These are phyloP conservation scores for Aquanectria penicillioides DNA, from an alignment of 2,329 filamentous ascomycete species.

Conservation along the genomic window DNA sequence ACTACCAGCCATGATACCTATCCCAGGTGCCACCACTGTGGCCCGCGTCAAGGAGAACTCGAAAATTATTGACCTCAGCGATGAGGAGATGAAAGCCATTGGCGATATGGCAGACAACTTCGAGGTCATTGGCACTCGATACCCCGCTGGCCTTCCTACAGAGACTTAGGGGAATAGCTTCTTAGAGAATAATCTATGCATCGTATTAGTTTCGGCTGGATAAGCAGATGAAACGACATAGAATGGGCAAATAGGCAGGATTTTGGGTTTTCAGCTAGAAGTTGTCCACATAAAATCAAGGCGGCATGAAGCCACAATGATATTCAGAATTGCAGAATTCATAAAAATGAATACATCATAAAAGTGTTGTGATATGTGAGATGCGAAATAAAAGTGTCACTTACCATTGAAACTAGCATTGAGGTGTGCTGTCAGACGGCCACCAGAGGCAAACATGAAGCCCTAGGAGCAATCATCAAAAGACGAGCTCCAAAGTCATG, in stretches of 20 bases:
- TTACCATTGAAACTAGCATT: conserved; percentile 24
- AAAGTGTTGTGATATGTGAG: conserved; percentile 9
- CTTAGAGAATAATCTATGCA: too few relatives aligned
- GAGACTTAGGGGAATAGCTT: conserved; percentile 50
- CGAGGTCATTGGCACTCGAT: conserved; percentile 59
- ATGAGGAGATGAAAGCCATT: conserved; percentile 61
- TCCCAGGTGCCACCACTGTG: conserved; percentile 69
- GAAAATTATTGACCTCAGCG: conserved; percentile 57
- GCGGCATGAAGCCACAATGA: conserved; percentile 28
- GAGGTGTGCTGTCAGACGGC: too few relatives aligned
- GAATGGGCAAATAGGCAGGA: too few relatives aligned
- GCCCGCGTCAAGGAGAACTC: conserved; percentile 71
- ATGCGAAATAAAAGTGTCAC: conserved; percentile 5
- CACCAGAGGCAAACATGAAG: too few relatives aligned
- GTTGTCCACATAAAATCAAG: conserved; percentile 45
- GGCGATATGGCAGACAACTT: conserved; percentile 59
- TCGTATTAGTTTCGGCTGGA: too few relatives aligned
- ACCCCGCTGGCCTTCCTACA: conserved; percentile 49
- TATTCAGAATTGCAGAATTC: conserved; percentile 63
- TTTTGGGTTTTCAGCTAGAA: conserved; percentile 38
- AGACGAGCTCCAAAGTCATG: too few relatives aligned
- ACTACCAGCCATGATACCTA: conserved; percentile 69
- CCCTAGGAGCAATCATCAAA: too few relatives aligned
- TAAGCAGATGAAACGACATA: too few relatives aligned
- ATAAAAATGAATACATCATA: conserved; percentile 53